Evolutionary conservation across 108 stramenopile genomes (phyloP), one percentile per base, ranked within the genome.

Genomic region (Schizochytrium sp.): DNA sequence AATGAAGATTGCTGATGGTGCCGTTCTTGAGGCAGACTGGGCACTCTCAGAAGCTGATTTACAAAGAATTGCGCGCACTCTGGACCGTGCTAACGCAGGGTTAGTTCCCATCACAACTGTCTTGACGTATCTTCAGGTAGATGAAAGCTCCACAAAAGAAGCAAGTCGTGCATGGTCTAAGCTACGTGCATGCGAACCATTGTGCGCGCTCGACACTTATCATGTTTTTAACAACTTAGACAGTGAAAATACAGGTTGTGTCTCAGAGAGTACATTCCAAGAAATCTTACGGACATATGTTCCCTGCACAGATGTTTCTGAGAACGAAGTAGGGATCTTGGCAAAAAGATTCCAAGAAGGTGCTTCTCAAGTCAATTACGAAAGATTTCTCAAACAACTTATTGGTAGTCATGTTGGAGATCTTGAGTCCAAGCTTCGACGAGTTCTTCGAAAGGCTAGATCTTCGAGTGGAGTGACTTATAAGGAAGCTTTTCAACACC

Each of bases 401-500:
- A 2, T 69, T 7, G 64, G 72, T 15, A 89, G 90, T 61, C 56
- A 72, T 50, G 88, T 88, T 38, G 45, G 46, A 4, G 72, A 69
- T 46, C 45, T 90, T 28, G 90, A 90, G 88, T 53, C 88, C 4
- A 90, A 90, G 72, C 72, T 90, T 7, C 49, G 90, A 8, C 53
- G 61, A 49, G 64, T 90, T 57, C 61, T 90, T 5, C 73, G 73
- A 15, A 83, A 87, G 50, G 88, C 72, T 7, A 57, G 57, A 13
- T 61, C 41, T 47, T 58, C 88, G 72, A 83, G 76, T 2, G 76
- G 76, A 8, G 15, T 83, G 5, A 83, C 28, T 2, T 55, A 42
- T 13, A 72, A 88, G 15, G 55, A 88, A 15, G 90, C 55, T 7
- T 88, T 90, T 72, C 88, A 64, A 19, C 49, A 59, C 45, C 87